These are phyloP conservation scores for Xylona heveae DNA, from an alignment of 495 filamentous ascomycete genomes.

Conservation along the genomic window DNA sequence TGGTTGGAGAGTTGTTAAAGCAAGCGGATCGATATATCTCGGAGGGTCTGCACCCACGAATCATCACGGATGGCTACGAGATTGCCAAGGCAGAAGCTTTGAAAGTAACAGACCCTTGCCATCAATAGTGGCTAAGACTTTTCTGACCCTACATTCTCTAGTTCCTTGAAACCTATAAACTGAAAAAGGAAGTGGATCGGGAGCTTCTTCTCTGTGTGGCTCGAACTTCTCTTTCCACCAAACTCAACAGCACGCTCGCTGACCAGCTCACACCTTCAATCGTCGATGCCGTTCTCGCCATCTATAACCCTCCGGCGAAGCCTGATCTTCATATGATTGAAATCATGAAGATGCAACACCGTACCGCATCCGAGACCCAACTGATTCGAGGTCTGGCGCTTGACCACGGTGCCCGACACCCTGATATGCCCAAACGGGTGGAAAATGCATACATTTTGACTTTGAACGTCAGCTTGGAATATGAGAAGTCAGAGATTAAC, in stretches of 20 bases:
- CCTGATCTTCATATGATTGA: constrained; percentile 98
- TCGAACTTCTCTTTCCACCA: constrained; percentile 84
- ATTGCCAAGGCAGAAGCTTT: constrained; percentile 84
- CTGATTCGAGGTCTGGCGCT: constrained; percentile 83
- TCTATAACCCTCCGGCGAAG: constrained; percentile 74
- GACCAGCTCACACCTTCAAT: constrained; percentile 83
- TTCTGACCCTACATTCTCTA: constrained; percentile 14
- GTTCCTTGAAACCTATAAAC: constrained; percentile 92
- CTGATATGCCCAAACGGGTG: constrained; percentile 92
- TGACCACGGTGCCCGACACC: constrained; percentile 90
- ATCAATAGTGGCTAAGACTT: neutral
- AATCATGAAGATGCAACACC: constrained; percentile 99
- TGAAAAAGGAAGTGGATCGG: constrained; percentile 65
- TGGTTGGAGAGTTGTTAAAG: constrained; percentile 93
- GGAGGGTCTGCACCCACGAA: constrained; percentile 84
- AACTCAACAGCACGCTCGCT: constrained; percentile 71
- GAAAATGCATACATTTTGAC: constrained; percentile 92
- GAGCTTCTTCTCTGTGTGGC: constrained; percentile 89
- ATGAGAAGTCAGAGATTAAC: constrained; percentile 99
- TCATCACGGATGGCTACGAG: constrained; percentile 96
- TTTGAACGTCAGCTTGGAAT: constrained; percentile 91
- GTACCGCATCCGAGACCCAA: constrained; percentile 85
- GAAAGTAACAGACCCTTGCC: constrained; percentile 32
- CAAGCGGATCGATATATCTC: constrained; percentile 88
- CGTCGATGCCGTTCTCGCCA: constrained; percentile 86